Conservation (phyloP, 306 rosid species). For the Fragaria nilgerrensis region DNA sequence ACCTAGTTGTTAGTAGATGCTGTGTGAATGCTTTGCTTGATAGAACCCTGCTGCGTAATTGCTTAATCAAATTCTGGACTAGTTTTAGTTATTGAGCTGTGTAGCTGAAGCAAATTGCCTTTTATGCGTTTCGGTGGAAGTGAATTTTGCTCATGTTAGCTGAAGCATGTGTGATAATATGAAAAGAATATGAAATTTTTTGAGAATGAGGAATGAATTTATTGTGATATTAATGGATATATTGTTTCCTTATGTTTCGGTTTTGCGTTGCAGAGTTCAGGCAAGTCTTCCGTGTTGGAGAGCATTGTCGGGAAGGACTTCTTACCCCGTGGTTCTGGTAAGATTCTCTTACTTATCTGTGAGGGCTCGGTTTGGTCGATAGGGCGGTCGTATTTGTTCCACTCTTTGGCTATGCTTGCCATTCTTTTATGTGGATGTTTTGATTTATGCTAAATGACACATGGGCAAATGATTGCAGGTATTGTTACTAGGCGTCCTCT, state of each 20-base stretch:
- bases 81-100: background rate
- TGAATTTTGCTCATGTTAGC: background rate
- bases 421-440: background rate
- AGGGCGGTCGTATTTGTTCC: background rate
- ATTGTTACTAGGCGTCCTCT: slow-evolving; percentile 94
- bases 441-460: slow-evolving; percentile 9
- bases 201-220: background rate
- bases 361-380: background rate
- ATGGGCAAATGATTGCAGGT: slow-evolving; percentile 49
- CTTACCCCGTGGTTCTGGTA: slow-evolving; percentile 98
- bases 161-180: background rate
- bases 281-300: slow-evolving; percentile 89
- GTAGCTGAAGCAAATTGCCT: background rate
- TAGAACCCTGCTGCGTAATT: background rate
- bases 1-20: background rate
- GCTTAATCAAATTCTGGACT: background rate
- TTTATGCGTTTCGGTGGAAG: background rate
- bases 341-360: background rate
- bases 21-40: background rate
- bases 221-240: background rate
- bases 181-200: background rate
- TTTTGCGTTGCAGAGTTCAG: slow-evolving; percentile 68
- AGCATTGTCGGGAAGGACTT: slow-evolving; percentile 95
- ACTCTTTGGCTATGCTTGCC: background rate
- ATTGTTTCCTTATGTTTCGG: slow-evolving; percentile 10